Evolutionary conservation across 2,329 filamentous ascomycete species (phyloP), one percentile per base, ranked within the genome.

Genomic region (Epichloe baconii): DNA sequence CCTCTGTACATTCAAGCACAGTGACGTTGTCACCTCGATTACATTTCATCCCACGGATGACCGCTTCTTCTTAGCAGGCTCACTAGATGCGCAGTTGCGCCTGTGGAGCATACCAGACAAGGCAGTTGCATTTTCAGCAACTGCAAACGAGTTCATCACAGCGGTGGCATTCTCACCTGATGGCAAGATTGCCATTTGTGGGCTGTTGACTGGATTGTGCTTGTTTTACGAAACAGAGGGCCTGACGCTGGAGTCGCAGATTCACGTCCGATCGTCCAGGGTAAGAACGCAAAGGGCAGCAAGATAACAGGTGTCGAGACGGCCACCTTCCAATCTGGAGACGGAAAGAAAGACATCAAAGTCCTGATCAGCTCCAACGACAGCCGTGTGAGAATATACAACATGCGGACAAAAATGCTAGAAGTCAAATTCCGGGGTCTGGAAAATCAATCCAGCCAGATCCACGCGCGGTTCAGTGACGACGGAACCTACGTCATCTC

Each of bases 71-170:
- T 75, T 98, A 11, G 90, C 93, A 17, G 93, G 93, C 8, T 95
- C 88, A 1, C 75, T 97, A 6, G 93, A 98, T 64, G 85, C 84
- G 1, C 90, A 89, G 57, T 68, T 98, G 48, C 79, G 93, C 15
- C 70, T 98, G 2, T 98, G 93, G 93, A 96, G 89, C 62, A 98
- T 98, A 45, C 90, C 93, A 0, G 93, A 98, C 66, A 96, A 94
- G 65, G 82, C 78, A n/a, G 86, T 97, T 31, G 90, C 90, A 0
- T 97, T 82, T 63, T 84, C 83, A 56, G 83, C 78, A 8, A 80
- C 85, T 43, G 72, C 90, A 0, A 80, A 85, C 0, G 90, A 96
- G 58, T 85, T 97, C 66, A 89, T 97, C 55, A 98, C 93, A 0
- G 88, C 93, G 1, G 91, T 97, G 0, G 83, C 87, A 0, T 98